Base-by-base conservation (phyloP, 2,329 filamentous ascomycete species). In the Talaromyces marneffei region DNA sequence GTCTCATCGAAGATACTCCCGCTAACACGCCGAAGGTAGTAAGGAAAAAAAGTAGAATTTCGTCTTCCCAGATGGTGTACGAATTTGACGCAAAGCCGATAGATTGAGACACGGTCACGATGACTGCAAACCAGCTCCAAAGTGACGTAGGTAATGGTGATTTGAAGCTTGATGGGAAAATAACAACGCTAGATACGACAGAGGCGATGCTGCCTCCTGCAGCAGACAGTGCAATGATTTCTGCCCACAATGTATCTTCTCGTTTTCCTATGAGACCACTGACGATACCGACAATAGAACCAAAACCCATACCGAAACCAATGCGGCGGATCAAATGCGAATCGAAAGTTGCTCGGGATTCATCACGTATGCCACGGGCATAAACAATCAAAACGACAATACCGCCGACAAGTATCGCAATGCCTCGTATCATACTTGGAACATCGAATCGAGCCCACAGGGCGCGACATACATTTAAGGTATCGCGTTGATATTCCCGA, bases 31-130 rank as follows among this genome's bases (percentile, higher is more conserved):
- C 92, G 71, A 97, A 97, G 0, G 92, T 94, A 2, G 87, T 86
- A 62, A 97, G 84, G 77, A 97, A 93, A 78, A 96, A 96, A 2
- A 96, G 81, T 4, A 96, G 82, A 60, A 97, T 97, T 14, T 91
- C 90, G 70, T 99, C 94, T 77, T 99, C 94, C 92, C 94, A 99
- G 66, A 99, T 96, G 0, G 93, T 97, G 76, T 92, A 99, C 0
- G 94, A 99, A 76, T 99, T 99, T 3, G 94, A 94, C 0, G 93
- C 93, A 73, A 97, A 99, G 7, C 94, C 93, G 57, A 90, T 80
- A n/a, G 92, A 95, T 70, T 96, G 91, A 64, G 89, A 86, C n/a
- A 92, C 74, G 0, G 92, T 92, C 67, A 96, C 91, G 14, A 92
- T 73, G 27, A 91, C 79, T 5, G 91, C 87, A 62, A 96, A 79